Conservation (phyloP, 1,139 yeast species). For the Debaryomyces udenii region DNA sequence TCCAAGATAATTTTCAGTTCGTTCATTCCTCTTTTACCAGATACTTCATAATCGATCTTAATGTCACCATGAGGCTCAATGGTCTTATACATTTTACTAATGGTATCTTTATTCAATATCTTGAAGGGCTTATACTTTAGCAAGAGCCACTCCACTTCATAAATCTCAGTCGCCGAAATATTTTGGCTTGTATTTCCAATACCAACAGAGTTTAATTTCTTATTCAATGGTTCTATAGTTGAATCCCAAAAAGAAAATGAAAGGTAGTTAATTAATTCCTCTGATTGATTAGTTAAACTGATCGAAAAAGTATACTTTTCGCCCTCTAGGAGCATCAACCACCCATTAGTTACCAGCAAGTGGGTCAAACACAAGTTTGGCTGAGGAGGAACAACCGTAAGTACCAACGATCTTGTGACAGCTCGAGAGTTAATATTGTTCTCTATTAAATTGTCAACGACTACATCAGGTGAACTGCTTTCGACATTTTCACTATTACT, state of each 20-base stretch:
- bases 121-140: constrained; percentile 60
- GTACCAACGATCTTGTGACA: constrained; percentile 20
- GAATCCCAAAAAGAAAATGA: constrained; percentile 74
- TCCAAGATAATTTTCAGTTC: constrained; percentile 68
- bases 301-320: constrained; percentile 58
- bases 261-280: constrained; percentile 56
- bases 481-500: neutral
- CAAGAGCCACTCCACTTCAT: constrained; percentile 75
- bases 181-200: constrained; percentile 28
- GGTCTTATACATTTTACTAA: constrained; percentile 35
- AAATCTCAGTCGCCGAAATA: constrained; percentile 61
- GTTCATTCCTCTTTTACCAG: constrained; percentile 75
- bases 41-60: constrained; percentile 57
- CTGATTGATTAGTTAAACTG: constrained; percentile 58
- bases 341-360: constrained; percentile 60
- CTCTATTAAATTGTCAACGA: constrained; percentile 25
- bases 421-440: constrained; percentile 25
- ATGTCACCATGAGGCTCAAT: constrained; percentile 37
- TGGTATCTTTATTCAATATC: constrained; percentile 42
- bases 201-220: constrained; percentile 28
- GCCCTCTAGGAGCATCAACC: constrained; percentile 83
- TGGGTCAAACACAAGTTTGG: constrained; percentile 62
- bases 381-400: constrained; percentile 62
- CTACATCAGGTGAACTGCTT: constrained; percentile 18
- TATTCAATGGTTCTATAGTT: constrained; percentile 64